Percentiles rank a stretch among this genome's conserved stretches.
Conservation (phyloP, 495 filamentous ascomycete genomes). For the Aspergillus sclerotioniger region DNA sequence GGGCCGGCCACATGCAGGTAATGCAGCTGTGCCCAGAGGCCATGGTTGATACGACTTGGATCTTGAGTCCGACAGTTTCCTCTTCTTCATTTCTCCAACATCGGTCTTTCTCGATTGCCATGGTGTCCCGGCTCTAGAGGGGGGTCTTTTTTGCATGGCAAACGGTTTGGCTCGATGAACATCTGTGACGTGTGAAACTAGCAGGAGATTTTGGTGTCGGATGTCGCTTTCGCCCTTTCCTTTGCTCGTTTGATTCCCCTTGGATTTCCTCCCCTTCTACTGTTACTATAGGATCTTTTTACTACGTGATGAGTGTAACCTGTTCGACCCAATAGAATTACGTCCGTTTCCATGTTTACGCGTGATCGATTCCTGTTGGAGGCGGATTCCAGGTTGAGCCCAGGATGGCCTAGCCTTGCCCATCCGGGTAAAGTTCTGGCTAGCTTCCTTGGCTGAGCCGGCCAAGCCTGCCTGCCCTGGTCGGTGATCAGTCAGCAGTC, state of each 20-base stretch:
- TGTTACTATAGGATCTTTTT: constrained; percentile 20
- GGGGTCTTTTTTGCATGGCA: constrained; percentile 26
- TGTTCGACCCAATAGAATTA: constrained; percentile 9
- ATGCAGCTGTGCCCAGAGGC: constrained; percentile 27
- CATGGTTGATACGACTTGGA: constrained; percentile 24
- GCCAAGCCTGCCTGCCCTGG: constrained; percentile 3
- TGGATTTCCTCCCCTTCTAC: constrained; percentile 3
- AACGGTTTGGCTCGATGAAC: constrained; percentile 29
- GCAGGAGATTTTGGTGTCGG: constrained; percentile 33
- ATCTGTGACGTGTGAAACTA: constrained; percentile 20
- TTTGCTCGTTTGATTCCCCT: not conserved
- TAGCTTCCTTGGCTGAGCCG: not conserved
- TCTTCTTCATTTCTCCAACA: constrained; percentile 20
- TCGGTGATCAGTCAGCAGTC: not conserved
- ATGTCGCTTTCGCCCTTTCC: constrained; percentile 10
- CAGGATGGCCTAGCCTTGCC: not conserved
- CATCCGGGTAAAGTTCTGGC: not conserved
- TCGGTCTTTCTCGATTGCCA: constrained; percentile 20
- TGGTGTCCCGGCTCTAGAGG: constrained; percentile 7
- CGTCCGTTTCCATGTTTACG: not conserved
- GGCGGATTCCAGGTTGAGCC: no score
- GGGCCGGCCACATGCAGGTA: constrained; percentile 39
- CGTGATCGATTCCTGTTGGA: no score
- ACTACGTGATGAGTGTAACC: constrained; percentile 1
- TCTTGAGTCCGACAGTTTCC: constrained; percentile 27